phyloP scores from a whole-genome alignment of 306 rosid genomes.

The Begonia peltatifolia region DNA sequence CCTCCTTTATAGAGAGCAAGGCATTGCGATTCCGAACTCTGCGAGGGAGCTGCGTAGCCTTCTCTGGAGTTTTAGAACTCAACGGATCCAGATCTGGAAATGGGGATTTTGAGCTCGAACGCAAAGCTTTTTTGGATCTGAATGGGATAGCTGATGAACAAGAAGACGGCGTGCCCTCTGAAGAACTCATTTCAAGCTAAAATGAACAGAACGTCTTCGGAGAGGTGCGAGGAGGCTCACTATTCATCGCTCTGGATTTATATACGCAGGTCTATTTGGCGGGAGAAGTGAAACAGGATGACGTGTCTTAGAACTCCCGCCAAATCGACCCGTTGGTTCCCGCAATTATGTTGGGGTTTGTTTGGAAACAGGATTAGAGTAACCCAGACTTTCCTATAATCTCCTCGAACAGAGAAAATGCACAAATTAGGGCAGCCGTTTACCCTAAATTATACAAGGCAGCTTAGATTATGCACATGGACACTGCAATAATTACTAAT shows the following conservation, averaged over 20 bases:
- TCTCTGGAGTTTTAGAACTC: conserved; percentile 52
- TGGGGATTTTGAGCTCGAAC: conserved; percentile 14
- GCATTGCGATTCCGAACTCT: conserved; percentile 33
- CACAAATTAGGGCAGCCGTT: too few species aligned
- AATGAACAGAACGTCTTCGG: too few species aligned
- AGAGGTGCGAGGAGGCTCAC: too few species aligned
- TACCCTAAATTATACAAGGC: too few species aligned
- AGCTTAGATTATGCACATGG: too few species aligned
- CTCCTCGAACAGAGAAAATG: too few species aligned
- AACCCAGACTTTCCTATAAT: too few species aligned
- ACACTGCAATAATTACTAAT: too few species aligned
- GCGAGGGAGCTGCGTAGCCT: conserved; percentile 16
- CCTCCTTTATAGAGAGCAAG: conserved; percentile 29
- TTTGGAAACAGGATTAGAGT: conserved; percentile 3
- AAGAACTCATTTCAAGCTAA: conserved; percentile 22
- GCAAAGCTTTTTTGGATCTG: conserved; percentile 27
- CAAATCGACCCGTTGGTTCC: conserved; percentile 46
- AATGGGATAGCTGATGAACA: conserved; percentile 13
- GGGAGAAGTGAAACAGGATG: conserved; percentile 17
- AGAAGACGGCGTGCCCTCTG: conserved; percentile 5
- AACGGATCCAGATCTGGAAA: conserved; percentile 11
- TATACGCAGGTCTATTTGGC: conserved; percentile 14
- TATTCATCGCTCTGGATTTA: neutral
- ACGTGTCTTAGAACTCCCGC: conserved; percentile 43
- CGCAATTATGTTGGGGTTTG: conserved; percentile 12